phyloP scores from a whole-genome alignment of 2,329 filamentous ascomycete species.

The Xylaria sp. region DNA sequence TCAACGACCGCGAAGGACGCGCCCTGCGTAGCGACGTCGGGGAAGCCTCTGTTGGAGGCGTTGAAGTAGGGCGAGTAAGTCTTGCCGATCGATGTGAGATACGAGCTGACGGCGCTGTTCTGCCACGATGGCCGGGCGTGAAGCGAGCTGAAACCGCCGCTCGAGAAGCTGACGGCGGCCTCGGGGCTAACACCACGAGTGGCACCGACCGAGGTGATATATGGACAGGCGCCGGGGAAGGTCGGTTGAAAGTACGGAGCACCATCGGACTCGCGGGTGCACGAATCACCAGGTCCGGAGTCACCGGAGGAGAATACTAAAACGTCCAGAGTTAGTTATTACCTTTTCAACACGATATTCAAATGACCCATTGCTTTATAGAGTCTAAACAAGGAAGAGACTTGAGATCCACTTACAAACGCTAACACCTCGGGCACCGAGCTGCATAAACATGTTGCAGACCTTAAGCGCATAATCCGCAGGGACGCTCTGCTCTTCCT shows the following conservation, averaged over 20 bases:
- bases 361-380: neutral
- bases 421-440: conserved; percentile 70
- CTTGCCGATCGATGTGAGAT: conserved; percentile 51
- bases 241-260: conserved; percentile 53
- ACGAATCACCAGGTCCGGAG: conserved; percentile 71
- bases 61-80: conserved; percentile 53
- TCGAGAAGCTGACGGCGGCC: conserved; percentile 51
- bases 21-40: conserved; percentile 57
- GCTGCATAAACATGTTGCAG: conserved; percentile 70
- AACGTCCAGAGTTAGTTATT: conserved; percentile 1
- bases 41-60: conserved; percentile 51
- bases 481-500: conserved; percentile 72
- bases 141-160: conserved; percentile 54
- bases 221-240: conserved; percentile 58
- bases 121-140: conserved; percentile 52
- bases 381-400: neutral
- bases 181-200: conserved; percentile 55
- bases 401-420: conserved; percentile 49
- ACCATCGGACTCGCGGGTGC: conserved; percentile 63
- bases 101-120: conserved; percentile 46
- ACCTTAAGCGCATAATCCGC: conserved; percentile 67
- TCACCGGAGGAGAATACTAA: conserved; percentile 64
- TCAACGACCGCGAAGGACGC: conserved; percentile 58
- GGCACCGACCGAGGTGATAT: conserved; percentile 66
- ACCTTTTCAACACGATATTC: neutral